Conservation (phyloP, 805 yeast species). For the Isabelozyma pseudorhagii region DNA sequence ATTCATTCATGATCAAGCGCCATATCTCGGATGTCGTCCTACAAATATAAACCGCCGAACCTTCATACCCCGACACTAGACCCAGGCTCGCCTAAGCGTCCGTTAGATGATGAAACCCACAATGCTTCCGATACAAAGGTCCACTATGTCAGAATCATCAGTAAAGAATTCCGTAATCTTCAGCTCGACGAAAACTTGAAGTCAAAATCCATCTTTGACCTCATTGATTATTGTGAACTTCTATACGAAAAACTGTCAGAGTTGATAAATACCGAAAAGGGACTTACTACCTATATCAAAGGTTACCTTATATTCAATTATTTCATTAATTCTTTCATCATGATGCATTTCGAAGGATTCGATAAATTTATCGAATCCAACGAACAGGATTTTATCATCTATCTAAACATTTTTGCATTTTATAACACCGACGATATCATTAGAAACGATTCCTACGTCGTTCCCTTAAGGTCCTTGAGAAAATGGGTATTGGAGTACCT, state of each 20-base stretch:
- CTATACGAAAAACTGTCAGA: slow-evolving; percentile 30
- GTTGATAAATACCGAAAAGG: slow-evolving; percentile 10
- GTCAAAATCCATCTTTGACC: slow-evolving; percentile 35
- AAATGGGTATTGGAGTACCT: slow-evolving; percentile 26
- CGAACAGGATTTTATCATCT: slow-evolving; percentile 39
- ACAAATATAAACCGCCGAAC: neutral
- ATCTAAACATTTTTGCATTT: slow-evolving; percentile 39
- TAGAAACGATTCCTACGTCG: slow-evolving; percentile 13
- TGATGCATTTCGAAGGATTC: slow-evolving; percentile 42
- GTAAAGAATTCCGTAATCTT: slow-evolving; percentile 33
- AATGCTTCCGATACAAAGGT: slow-evolving; percentile 4
- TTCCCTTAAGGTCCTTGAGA: slow-evolving; percentile 18
- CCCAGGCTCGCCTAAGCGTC: neutral
- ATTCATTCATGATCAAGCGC: too few relatives aligned
- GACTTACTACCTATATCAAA: slow-evolving; percentile 24
- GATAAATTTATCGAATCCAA: slow-evolving; percentile 33
- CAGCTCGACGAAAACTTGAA: slow-evolving; percentile 29
- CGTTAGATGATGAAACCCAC: neutral
- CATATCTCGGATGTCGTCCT: neutral
- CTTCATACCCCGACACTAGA: neutral
- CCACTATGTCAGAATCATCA: slow-evolving; percentile 23
- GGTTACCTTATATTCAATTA: slow-evolving; percentile 42
- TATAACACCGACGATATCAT: slow-evolving; percentile 29
- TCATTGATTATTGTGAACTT: slow-evolving; percentile 38
- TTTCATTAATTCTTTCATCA: slow-evolving; percentile 39